These are phyloP conservation scores for Scheffersomyces insectosa DNA, from an alignment of 1,139 yeast genomes.

Conservation along the genomic window DNA sequence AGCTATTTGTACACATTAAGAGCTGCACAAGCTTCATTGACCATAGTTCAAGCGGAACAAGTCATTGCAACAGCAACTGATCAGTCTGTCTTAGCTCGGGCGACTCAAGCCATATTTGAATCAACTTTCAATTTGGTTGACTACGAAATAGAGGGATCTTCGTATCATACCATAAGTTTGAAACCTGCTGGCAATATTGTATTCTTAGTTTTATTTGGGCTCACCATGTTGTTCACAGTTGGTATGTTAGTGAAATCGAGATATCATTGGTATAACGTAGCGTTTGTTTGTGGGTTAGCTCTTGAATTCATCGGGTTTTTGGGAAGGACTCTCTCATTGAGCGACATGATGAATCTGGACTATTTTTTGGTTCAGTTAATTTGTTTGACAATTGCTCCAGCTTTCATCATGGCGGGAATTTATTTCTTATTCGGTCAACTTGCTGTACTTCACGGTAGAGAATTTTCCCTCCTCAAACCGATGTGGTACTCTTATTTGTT, in stretches of 20 bases:
- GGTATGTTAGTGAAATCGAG: slow-evolving; percentile 37
- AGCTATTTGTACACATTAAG: slow-evolving; percentile 15
- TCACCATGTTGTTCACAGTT: slow-evolving; percentile 23
- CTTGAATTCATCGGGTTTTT: slow-evolving; percentile 73
- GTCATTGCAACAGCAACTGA: slow-evolving; percentile 43
- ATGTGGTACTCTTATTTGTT: slow-evolving; percentile 74
- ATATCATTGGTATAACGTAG: slow-evolving; percentile 74
- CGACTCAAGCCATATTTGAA: slow-evolving; percentile 30
- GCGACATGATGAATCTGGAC: slow-evolving; percentile 39
- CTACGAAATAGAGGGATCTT: slow-evolving; percentile 22
- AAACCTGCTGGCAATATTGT: slow-evolving; percentile 32
- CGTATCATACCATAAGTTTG: slow-evolving; percentile 37
- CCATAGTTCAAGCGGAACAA: slow-evolving; percentile 31
- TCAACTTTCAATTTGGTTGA: slow-evolving; percentile 32
- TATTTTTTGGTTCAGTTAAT: slow-evolving; percentile 66
- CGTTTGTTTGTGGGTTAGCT: slow-evolving; percentile 60
- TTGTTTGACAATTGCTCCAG: slow-evolving; percentile 79
- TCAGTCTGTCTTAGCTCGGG: slow-evolving; percentile 22
- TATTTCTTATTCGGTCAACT: slow-evolving; percentile 76
- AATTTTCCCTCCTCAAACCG: slow-evolving; percentile 65
- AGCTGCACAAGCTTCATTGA: slow-evolving; percentile 40
- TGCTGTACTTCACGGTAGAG: slow-evolving; percentile 66
- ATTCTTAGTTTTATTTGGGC: slow-evolving; percentile 26
- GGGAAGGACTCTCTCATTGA: slow-evolving; percentile 53
- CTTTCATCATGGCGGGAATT: slow-evolving; percentile 86